Evolutionary conservation across 768 basidiomycete genomes (phyloP).

Genomic region (Amanita fuliginea): DNA sequence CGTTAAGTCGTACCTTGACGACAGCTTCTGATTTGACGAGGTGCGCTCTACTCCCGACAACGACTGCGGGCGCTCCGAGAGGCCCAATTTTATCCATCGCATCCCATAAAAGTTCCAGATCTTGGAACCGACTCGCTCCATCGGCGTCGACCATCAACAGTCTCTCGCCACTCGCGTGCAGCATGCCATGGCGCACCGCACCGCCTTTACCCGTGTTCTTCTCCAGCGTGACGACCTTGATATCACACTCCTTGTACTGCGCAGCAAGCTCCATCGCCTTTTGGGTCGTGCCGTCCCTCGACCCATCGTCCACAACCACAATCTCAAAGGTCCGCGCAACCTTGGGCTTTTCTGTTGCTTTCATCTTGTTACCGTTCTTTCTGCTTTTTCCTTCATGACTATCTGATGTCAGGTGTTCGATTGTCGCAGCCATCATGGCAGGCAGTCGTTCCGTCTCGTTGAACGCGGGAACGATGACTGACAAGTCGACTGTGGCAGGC

Average conservation of each 20-base stretch:
- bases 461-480: conserved; percentile 83
- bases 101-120: conserved; percentile 69
- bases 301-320: conserved; percentile 87
- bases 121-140: conserved; percentile 81
- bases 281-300: conserved; percentile 60
- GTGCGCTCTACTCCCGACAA: conserved; percentile 88
- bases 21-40: conserved; percentile 88
- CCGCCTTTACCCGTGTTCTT: conserved; percentile 89
- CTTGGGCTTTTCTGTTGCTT: neutral
- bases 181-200: conserved; percentile 85
- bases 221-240: conserved; percentile 70
- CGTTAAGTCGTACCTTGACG: conserved; percentile 55
- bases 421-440: conserved; percentile 68
- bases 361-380: neutral
- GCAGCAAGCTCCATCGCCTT: conserved; percentile 55
- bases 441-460: conserved; percentile 84
- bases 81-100: conserved; percentile 55
- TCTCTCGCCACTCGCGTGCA: conserved; percentile 65
- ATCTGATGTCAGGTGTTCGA: conserved; percentile 46
- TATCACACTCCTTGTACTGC: conserved; percentile 43
- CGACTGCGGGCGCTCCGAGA: conserved; percentile 42
- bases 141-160: conserved; percentile 93
- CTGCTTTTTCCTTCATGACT: neutral
- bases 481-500: conserved; percentile 53
- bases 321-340: conserved; percentile 57